Conservation (phyloP, 1,139 yeast species). For the Candida dubliniensis region DNA sequence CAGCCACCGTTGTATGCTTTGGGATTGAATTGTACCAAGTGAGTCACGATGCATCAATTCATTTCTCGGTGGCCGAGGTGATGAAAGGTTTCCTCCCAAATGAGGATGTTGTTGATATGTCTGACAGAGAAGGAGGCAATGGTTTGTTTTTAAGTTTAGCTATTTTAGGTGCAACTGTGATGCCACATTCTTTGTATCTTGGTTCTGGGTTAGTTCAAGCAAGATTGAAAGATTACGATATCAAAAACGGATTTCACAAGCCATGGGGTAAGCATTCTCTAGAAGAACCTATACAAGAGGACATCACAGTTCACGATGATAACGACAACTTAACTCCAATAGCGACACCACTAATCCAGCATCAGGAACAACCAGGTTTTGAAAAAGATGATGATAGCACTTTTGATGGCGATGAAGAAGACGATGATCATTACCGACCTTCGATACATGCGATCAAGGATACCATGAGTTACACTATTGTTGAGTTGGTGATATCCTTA, state of each 20-base stretch:
- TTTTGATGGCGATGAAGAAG: conserved; percentile 19
- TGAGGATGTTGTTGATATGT: conserved; percentile 55
- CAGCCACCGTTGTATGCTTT: conserved; percentile 83
- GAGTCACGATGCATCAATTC: conserved; percentile 48
- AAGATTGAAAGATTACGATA: conserved; percentile 78
- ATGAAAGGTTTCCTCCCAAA: conserved; percentile 80
- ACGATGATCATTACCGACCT: conserved; percentile 54
- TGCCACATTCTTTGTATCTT: conserved; percentile 92
- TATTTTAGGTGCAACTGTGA: conserved; percentile 92
- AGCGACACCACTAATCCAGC: conserved; percentile 10
- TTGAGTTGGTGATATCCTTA: conserved; percentile 63
- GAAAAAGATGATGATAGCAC: conserved; percentile 32
- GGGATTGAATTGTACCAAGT: conserved; percentile 74
- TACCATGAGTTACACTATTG: conserved; percentile 64
- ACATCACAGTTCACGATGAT: conserved; percentile 19
- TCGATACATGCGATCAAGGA: conserved; percentile 65
- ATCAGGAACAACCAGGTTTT: conserved; percentile 11
- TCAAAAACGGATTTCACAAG: conserved; percentile 55
- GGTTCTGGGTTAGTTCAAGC: conserved; percentile 96
- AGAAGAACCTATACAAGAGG: conserved; percentile 5
- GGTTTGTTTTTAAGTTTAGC: conserved; percentile 89
- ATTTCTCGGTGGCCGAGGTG: conserved; percentile 56
- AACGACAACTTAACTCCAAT: conserved; percentile 14
- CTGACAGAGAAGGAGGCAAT: conserved; percentile 59
- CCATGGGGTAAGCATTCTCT: conserved; percentile 17